Base-by-base conservation (phyloP, 106 monocot species). In the Narthecium ossifragum region DNA sequence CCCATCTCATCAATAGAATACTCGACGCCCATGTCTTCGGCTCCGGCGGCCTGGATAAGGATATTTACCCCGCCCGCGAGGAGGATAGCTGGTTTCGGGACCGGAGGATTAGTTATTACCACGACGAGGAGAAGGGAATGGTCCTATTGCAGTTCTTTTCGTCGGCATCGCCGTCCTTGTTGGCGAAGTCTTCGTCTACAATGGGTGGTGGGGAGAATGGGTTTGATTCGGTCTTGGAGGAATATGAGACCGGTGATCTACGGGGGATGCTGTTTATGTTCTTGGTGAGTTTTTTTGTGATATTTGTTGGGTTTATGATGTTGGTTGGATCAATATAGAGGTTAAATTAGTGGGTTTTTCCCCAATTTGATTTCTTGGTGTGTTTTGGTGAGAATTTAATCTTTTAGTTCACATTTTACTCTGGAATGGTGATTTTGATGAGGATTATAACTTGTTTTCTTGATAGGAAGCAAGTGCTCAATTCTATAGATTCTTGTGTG, bases 261-360 rank as follows among this genome's bases (percentile, higher is more conserved):
- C 78, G 74, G 0, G 84, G 71, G 23, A 69, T 91, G 76, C 87
- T 99, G 27, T 79, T 99, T 58, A 88, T 99, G 84, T 99, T 91
- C 67, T 85, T 78, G 24, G 98, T 98, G 57, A 87, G 81, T 74
- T 57, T 9, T 67, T 36, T 34, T 2, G 25, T 18, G n/a, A n/a
- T n/a, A n/a, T n/a, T n/a, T n/a, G n/a, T n/a, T n/a, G n/a, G n/a
- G n/a, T n/a, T n/a, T n/a, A n/a, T n/a, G n/a, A n/a, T n/a, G n/a
- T n/a, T n/a, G n/a, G n/a, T n/a, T n/a, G n/a, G n/a, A n/a, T n/a
- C n/a, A n/a, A n/a, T n/a, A n/a, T n/a, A n/a, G n/a, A n/a, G n/a
- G n/a, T n/a, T n/a, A n/a, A n/a, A n/a, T n/a, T n/a, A n/a, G n/a
- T n/a, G n/a, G n/a, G n/a, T n/a, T n/a, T n/a, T n/a, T n/a, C n/a